Base-by-base conservation (phyloP, 2,329 filamentous ascomycete genomes). In the Zopfia rhizophila region DNA sequence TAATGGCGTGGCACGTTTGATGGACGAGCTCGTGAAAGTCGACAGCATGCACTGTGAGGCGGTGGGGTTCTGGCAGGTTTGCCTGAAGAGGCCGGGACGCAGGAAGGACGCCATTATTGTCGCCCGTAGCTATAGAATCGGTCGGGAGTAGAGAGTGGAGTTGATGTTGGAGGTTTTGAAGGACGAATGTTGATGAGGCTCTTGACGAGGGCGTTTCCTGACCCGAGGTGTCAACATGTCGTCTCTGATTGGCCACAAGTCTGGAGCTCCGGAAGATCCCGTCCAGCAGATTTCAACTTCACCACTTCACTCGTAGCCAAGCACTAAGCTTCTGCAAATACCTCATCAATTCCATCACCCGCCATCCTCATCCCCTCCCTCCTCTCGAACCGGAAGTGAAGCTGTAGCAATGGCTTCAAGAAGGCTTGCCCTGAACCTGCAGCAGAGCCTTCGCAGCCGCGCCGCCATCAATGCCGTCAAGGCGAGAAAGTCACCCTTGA, bases 381-480 rank as follows among this genome's bases (percentile, higher is more conserved):
- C 52, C 65, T 54, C 47, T 60, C 60, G 60, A 56, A 55, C 52
- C 31, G 31, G 56, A 58, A 52, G 49, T 48, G 41, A 57, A 67
- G 59, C 62, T 56, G 51, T 60, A 58, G 69, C 75, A 75, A 97
- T 97, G 93, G 93, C 93, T 82, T 96, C 93, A 78, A 86, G 92
- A 85, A 90, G 91, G 87, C 86, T 97, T 81, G 92, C 92, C 82
- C 85, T 95, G 78, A 96, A 92, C 82, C 86, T 97, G 72, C 85
- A 91, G 78, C 87, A 90, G 81, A 89, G 89, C 79, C 82, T 96
- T 79, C 90, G 91, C 82, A 90, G 82, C 81, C 90, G 91, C 77
- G 84, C 89, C 78, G 89, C 89, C 77, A 83, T 94, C 78, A 87
- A 89, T 76, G 82, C 88, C 72, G 81, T 91, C 73, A 75, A 74